Percentiles rank a stretch among this genome's conserved stretches.
These are phyloP conservation scores for Barbatosphaeria neglecta DNA, from an alignment of 495 filamentous ascomycete genomes.

Conservation along the genomic window DNA sequence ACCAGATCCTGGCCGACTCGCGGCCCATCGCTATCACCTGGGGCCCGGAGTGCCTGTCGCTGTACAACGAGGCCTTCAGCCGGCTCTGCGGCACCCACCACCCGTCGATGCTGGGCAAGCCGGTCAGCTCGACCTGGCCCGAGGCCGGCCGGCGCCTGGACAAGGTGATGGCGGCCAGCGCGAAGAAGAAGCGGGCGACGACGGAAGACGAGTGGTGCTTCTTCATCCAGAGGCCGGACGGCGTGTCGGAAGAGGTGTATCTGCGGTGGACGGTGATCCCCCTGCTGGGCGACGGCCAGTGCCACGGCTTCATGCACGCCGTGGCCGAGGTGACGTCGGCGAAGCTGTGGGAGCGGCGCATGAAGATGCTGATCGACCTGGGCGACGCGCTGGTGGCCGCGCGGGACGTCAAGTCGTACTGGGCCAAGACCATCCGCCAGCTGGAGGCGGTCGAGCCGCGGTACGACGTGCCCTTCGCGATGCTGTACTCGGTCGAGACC, in stretches of 20 bases:
- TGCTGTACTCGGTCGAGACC: conserved; percentile 44
- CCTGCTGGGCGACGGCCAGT: conserved; percentile 40
- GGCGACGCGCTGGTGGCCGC: conserved; percentile 20
- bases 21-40: conserved; percentile 47
- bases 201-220: conserved; percentile 26
- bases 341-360: conserved; percentile 25
- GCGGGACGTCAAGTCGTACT: conserved; percentile 21
- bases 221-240: conserved; percentile 36
- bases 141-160: conserved; percentile 22
- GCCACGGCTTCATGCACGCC: conserved; percentile 25
- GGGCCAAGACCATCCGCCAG: conserved; percentile 17
- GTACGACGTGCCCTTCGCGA: conserved; percentile 46
- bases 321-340: conserved; percentile 21
- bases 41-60: conserved; percentile 29
- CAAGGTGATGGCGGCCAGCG: conserved; percentile 14
- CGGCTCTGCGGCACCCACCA: conserved; percentile 25
- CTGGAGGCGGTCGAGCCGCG: conserved; percentile 15
- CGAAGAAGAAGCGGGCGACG: conserved; percentile 8
- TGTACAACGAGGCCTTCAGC: conserved; percentile 36
- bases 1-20: conserved; percentile 51
- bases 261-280: conserved; percentile 52
- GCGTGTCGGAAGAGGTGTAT: conserved; percentile 49
- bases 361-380: conserved; percentile 26
- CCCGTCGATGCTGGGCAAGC: conserved; percentile 23
- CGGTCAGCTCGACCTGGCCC: conserved; percentile 23